Percentiles rank a stretch among this genome's conserved stretches.
phyloP scores from a whole-genome alignment of 2,329 filamentous ascomycete genomes.

The Paradendryphiella salina region DNA sequence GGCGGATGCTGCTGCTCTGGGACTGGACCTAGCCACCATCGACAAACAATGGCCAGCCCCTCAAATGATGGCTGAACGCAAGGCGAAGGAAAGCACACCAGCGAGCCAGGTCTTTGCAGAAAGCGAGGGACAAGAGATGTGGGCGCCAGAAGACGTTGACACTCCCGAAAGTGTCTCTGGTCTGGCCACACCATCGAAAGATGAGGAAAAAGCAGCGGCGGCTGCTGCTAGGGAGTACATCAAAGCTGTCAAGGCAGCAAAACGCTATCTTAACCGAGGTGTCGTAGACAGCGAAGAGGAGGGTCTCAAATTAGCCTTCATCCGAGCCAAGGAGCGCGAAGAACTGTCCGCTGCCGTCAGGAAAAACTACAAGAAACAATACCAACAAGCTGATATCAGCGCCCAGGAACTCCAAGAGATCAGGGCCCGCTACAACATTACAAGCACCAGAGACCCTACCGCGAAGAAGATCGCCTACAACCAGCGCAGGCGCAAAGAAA shows the following conservation, averaged over 20 bases:
- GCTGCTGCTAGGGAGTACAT: slow-evolving; percentile 21
- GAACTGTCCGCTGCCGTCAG: slow-evolving; percentile 11
- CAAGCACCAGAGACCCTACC: slow-evolving; percentile 11
- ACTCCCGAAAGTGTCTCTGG: background rate
- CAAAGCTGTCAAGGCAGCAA: slow-evolving; percentile 18
- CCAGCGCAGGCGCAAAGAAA: slow-evolving; percentile 16
- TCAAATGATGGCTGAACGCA: slow-evolving; percentile 19
- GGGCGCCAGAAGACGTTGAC: slow-evolving; percentile 13
- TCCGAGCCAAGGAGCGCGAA: slow-evolving; percentile 25
- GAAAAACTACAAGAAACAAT: slow-evolving; percentile 14
- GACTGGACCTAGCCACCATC: slow-evolving; percentile 58
- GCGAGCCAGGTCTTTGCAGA: slow-evolving; percentile 10
- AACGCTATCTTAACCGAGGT: slow-evolving; percentile 22
- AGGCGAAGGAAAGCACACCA: slow-evolving; percentile 16
- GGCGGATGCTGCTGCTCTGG: slow-evolving; percentile 65
- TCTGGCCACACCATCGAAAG: background rate
- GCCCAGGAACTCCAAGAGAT: slow-evolving; percentile 18
- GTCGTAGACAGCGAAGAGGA: slow-evolving; percentile 32
- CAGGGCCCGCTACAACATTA: slow-evolving; percentile 13
- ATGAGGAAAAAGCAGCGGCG: slow-evolving; percentile 8
- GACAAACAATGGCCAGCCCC: slow-evolving; percentile 39
- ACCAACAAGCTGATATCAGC: slow-evolving; percentile 17
- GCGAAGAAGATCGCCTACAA: slow-evolving; percentile 21
- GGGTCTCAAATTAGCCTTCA: slow-evolving; percentile 31
- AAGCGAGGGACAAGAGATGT: slow-evolving; percentile 18